Evolutionary conservation across 2,329 filamentous ascomycete genomes (phyloP), one percentile per base, ranked within the genome.

Genomic region (Dactylellina drechsleri): DNA sequence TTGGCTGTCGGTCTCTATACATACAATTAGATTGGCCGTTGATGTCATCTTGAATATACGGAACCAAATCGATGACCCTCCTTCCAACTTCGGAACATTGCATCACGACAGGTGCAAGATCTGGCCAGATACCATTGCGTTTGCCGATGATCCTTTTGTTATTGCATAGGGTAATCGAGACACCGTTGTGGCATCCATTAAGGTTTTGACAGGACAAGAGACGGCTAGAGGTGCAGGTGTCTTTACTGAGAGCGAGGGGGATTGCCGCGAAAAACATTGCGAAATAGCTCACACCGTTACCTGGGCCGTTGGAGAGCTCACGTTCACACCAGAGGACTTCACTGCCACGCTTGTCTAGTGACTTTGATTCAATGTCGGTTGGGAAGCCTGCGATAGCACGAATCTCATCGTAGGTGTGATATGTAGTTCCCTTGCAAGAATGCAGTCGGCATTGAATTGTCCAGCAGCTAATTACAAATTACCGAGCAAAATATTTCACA

Each of bases 311-410:
- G 49, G 10, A 13, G 12, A 26, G 16, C 12, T 20, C 10, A 23
- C 49, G 49, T 52, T 52, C 49, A 26, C 49, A 52, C 16, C 12
- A 13, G 20, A n/a, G 49, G 49, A 23, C 49, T 52, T 52, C 15
- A 18, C 5, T 5, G 12, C 16, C 49, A 20, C 49, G n/a, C 49
- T 52, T 52, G 49, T 15, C 16, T 1, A 47, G 16, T n/a, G 49
- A 52, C 6, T 12, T 52, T 2, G 43, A 10, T n/a, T n/a, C 16
- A 47, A 1, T 47, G 2, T n/a, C 5, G 7, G 49, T 52, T 18
- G n/a, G n/a, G 49, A 52, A 13, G 20, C 49, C 49, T 4, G 20
- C 49, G 16, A 52, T 16, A 52, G 10, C 12, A 3, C n/a, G 49
- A 52, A 52, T 18, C 6, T 52, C 49, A 16, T 52, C 49, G 12